Base-by-base conservation (phyloP, 2,329 filamentous ascomycete genomes). In the Colletotrichum higginsianum region DNA sequence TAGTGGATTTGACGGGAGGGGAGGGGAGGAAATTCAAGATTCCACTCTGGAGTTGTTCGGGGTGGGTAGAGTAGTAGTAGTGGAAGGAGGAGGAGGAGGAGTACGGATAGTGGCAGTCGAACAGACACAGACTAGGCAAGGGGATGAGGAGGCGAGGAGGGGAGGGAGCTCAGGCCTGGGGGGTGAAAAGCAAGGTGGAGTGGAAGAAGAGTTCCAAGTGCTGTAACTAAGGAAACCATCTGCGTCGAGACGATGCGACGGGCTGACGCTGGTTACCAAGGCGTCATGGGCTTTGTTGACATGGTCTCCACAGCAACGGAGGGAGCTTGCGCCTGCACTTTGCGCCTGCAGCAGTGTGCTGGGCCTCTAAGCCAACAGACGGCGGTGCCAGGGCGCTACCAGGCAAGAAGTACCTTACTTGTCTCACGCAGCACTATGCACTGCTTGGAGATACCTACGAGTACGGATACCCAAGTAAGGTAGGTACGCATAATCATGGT, bases 251-350 rank as follows among this genome's bases (percentile, higher is more conserved):
- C 66, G 63, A 56, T 53, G 66, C 67, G 65, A 56, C 57, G 71
- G 67, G 61, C 71, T 72, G 67, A 74, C 70, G 73, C 73, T 75
- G 76, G 74, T 69, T 69, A 62, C 66, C 69, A 68, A 72, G 74
- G 73, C 76, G 75, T 75, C 75, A 75, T 75, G 53, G 75, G 67
- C 74, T 65, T 74, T 81, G 79, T 80, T 80, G 77, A 79, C 75
- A 53, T 67, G 60, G 79, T 81, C 76, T 73, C 79, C 79, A 80
- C 72, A 70, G 79, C 80, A 81, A 82, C 80, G 66, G 23, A 9
- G 30, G n/a, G 46, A 38, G 18, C 38, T 30, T 35, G 60, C 46
- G 49, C 47, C 60, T 62, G 16, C 47, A 23, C 15, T 42, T 50
- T 61, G 58, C 58, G 30, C 58, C 35, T 50, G 58, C 30, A 38